Conservation (phyloP, 768 basidiomycete species). For the Collybia nuda region DNA sequence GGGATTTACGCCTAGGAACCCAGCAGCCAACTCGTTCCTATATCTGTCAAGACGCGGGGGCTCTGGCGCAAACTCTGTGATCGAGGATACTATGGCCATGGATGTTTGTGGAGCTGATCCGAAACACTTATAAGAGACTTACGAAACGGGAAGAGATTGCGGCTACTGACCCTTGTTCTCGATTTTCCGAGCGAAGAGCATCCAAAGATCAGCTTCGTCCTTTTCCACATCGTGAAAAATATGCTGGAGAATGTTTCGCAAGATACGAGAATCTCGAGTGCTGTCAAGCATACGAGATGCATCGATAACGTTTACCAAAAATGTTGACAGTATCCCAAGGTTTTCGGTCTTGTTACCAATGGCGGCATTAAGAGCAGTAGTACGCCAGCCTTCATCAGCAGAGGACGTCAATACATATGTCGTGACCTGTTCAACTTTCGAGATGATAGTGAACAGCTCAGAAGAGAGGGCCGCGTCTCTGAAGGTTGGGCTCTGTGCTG, state of each 20-base stretch:
- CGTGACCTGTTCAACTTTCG: constrained; percentile 49
- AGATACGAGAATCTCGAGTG: constrained; percentile 54
- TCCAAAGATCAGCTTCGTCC: constrained; percentile 76
- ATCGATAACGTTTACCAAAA: constrained; percentile 28
- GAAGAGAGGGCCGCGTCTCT: constrained; percentile 30
- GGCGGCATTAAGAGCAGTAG: constrained; percentile 34
- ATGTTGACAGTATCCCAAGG: constrained; percentile 22
- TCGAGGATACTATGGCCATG: constrained; percentile 61
- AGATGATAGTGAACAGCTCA: constrained; percentile 38
- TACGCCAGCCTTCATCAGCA: constrained; percentile 52
- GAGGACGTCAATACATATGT: constrained; percentile 62
- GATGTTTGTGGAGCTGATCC: constrained; percentile 66
- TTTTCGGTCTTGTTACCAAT: constrained; percentile 19
- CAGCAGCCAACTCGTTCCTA: constrained; percentile 89
- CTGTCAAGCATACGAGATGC: constrained; percentile 38
- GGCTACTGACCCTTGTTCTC: constrained; percentile 57
- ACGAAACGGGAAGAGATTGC: neutral
- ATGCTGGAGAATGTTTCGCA: constrained; percentile 61
- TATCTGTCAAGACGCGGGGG: constrained; percentile 73
- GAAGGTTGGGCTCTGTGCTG: constrained; percentile 50
- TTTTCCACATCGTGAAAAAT: constrained; percentile 56
- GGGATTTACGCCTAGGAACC: constrained; percentile 64
- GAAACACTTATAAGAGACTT: neutral
- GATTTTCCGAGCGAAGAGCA: constrained; percentile 62
- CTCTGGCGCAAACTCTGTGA: constrained; percentile 65